A percentile compares a stretch with the other conserved stretches of the same genome.
These are phyloP conservation scores for Mentha longifolia DNA, from an alignment of 257 asterid species.

Conservation along the genomic window DNA sequence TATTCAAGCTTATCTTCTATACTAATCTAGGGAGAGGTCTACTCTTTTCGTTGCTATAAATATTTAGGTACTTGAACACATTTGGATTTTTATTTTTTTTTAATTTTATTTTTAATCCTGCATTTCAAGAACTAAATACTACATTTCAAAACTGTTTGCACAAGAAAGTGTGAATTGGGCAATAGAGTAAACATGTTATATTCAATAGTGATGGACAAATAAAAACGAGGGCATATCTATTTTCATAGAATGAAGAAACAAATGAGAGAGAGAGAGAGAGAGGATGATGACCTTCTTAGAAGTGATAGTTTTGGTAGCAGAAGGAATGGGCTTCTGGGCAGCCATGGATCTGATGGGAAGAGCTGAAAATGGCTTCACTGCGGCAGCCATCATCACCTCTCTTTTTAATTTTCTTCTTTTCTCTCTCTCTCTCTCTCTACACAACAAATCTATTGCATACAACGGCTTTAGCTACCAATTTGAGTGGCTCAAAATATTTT, in stretches of 20 bases:
- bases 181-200: no score
- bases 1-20: no score
- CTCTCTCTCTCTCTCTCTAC: neutral
- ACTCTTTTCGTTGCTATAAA: no score
- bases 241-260: neutral
- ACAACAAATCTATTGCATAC: neutral
- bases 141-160: no score
- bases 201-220: no score
- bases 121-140: no score
- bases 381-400: conserved; percentile 37
- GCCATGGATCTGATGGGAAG: conserved; percentile 76
- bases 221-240: neutral
- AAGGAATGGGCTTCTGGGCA: conserved; percentile 53
- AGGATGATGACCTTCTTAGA: conserved; percentile 61
- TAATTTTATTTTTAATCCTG: no score
- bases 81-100: no score
- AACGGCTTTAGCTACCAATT: conserved; percentile 22
- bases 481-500: conserved; percentile 45
- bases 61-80: no score
- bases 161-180: no score
- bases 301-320: conserved; percentile 54
- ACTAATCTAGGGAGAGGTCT: no score
- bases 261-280: neutral
- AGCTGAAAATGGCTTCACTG: conserved; percentile 47
- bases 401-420: neutral